Evolutionary conservation across 495 filamentous ascomycete genomes (phyloP), one percentile per base, ranked within the genome.

Genomic region (Penicillium angulare): DNA sequence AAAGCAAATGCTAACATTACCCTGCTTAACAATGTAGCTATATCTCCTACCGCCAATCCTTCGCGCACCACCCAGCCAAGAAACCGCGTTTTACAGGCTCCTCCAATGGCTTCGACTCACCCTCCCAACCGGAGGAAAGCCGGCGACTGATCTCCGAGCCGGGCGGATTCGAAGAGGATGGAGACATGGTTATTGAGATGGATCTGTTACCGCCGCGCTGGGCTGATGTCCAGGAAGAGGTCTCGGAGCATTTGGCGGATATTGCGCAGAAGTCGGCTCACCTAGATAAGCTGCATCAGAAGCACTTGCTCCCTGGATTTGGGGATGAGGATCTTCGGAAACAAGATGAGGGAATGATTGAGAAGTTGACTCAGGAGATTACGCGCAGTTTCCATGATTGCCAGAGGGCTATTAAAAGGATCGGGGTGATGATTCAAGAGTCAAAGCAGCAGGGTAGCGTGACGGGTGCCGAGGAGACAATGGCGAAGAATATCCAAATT

Each of bases 21-120:
- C n/a, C n/a, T n/a, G n/a, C n/a, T n/a, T n/a, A n/a, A n/a, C n/a
- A n/a, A n/a, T n/a, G n/a, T 61, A 97, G 93, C 64, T 98, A 92
- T 71, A 95, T 98, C 66, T 97, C 93, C 63, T 98, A 97, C 77
- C 91, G 93, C 50, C 93, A 97, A 73, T 97, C 92, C 52, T 97
- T 97, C 69, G 83, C 90, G 56, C 93, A 97, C 72, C 90, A 96
- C 65, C 93, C 92, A 40, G 79, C 88, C 42, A 91, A 95, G 73
- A 90, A 88, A 69, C 80, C 85, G 48, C 83, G 83, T 44, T 88
- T 87, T 73, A 73, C 77, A 48, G 76, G 79, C 21, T 67, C 83
- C 29, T 75, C 79, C 65, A 90, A 46, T 81, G 87, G 86, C 74
- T 90, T 89, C 75, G 85, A 77, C 67, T 61, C 67, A 55, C 69